Conservation (phyloP, 2,329 filamentous ascomycete genomes). For the Escovopsis sp. region DNA sequence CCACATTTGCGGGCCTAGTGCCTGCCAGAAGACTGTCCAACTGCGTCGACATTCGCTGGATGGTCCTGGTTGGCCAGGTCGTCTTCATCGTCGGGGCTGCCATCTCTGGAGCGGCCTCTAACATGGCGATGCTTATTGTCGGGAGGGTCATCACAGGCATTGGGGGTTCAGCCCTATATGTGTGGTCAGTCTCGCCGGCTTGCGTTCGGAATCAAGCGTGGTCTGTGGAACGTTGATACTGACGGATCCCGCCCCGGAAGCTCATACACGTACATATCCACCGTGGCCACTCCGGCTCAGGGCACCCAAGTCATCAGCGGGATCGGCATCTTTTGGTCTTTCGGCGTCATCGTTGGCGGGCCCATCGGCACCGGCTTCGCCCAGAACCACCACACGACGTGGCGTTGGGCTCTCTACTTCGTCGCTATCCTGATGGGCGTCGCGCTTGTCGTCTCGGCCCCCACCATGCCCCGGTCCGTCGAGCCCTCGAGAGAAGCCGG, state of each 20-base stretch:
- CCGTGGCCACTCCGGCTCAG: too few relatives aligned
- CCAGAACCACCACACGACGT: constrained; percentile 19
- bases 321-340: constrained; percentile 13
- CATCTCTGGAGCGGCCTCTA: constrained; percentile 15
- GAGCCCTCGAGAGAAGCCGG: too few relatives aligned
- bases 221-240: too few relatives aligned
- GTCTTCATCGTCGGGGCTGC: constrained; percentile 15
- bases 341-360: constrained; percentile 10
- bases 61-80: constrained; percentile 11
- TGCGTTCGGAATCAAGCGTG: too few relatives aligned
- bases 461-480: neutral
- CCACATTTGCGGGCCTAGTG: constrained; percentile 11
- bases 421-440: constrained; percentile 5
- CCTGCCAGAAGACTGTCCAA: neutral
- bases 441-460: neutral
- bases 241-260: constrained; percentile 4
- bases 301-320: constrained; percentile 10
- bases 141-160: constrained; percentile 10
- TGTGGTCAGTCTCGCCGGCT: too few relatives aligned
- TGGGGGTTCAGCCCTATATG: too few relatives aligned
- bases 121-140: constrained; percentile 15
- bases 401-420: constrained; percentile 29
- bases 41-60: neutral
- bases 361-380: constrained; percentile 18
- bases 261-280: too few relatives aligned